Base-by-base conservation (phyloP, 495 filamentous ascomycete genomes). In the Penicillium bovifimosum region DNA sequence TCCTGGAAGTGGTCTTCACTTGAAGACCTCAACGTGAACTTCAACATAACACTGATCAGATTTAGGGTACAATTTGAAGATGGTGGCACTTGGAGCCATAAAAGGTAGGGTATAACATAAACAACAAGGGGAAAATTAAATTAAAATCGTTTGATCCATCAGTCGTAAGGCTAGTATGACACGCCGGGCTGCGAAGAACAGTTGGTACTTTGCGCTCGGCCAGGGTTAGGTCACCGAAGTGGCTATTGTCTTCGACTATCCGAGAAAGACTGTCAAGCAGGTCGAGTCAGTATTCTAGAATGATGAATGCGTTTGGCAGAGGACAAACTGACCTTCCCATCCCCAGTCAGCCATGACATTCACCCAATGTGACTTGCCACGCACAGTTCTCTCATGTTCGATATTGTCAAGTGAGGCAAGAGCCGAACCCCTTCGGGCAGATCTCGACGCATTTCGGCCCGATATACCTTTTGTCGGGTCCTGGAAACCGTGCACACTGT, bases 261-360 rank as follows among this genome's bases (percentile, higher is more conserved):
- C 47, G 16, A 50, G 17, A 17, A 50, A 50, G 9, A 50, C 47
- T 50, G 10, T 49, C 8, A 8, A 9, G 31, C 11, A 2, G 7
- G 2, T 6, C 11, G 2, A 2, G 36, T 50, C 29, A 41, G 47
- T 8, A 16, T 18, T 5, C 6, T 33, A 6, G 13, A 1, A 3
- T n/a, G 1, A 5, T 33, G 8, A n/a, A 14, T 6, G 9, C 0
- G 11, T 26, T 26, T 9, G 18, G 18, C 1, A 29, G 36, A 20
- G 29, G n/a, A 27, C 14, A 28, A 54, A 33, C 76, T 69, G 71
- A 88, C 85, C 82, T 78, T 90, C 87, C 87, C 87, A 91, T 13
- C 77, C 72, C 82, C 82, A 87, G 52, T 89, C 86, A 53, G 81
- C 80, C 87, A 91, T 91, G 40, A 91, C 84, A 49, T 85, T 83